Conservation (phyloP, 768 basidiomycete genomes). For the Leucocoprinus sp. region DNA sequence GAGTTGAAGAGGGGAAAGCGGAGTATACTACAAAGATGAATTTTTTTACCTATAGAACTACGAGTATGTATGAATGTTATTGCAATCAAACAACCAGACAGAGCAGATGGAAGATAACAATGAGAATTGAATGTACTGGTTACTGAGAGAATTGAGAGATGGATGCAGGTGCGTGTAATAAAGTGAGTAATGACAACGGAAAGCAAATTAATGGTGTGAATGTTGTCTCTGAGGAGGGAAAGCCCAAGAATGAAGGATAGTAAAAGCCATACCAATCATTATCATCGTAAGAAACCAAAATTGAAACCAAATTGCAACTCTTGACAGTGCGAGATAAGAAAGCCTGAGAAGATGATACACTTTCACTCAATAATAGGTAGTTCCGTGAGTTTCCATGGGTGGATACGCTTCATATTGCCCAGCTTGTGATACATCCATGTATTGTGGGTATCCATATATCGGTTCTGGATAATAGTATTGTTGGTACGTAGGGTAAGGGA, state of each 20-base stretch:
- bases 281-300: conserved; percentile 14
- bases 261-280: conserved; percentile 9
- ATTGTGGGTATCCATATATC: conserved; percentile 54
- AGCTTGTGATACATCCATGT: conserved; percentile 60
- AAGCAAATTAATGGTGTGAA: background rate
- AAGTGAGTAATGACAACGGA: background rate
- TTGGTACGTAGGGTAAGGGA: conserved; percentile 53
- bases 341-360: conserved; percentile 23
- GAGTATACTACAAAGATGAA: conserved; percentile 10
- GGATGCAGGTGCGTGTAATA: background rate
- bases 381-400: conserved; percentile 7
- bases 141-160: conserved; percentile 1
- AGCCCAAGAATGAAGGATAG: conserved; percentile 6
- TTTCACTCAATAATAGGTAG: conserved; percentile 29
- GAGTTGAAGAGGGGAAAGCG: conserved; percentile 12
- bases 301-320: conserved; percentile 15
- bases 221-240: background rate
- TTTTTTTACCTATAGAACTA: conserved; percentile 8
- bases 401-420: conserved; percentile 60
- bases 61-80: conserved; percentile 10
- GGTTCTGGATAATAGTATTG: conserved; percentile 66
- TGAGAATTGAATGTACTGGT: conserved; percentile 1
- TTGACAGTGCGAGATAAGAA: conserved; percentile 13
- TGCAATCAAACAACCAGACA: conserved; percentile 10
- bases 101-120: conserved; percentile 1